phyloP scores from a whole-genome alignment of 495 filamentous ascomycete genomes.

The Elasticomyces elasticus region DNA sequence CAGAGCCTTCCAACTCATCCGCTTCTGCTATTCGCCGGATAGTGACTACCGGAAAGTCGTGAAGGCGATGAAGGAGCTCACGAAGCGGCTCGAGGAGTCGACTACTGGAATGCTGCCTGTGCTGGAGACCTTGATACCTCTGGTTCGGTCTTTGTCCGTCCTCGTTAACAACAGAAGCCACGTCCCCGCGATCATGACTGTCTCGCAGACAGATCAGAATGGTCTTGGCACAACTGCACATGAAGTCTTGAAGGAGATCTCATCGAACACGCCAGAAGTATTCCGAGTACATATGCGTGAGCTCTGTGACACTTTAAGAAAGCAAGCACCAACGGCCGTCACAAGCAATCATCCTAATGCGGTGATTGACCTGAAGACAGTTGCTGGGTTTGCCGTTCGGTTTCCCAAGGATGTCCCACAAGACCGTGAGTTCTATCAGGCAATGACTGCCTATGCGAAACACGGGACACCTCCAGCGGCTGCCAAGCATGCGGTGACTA shows the following conservation, averaged over 20 bases:
- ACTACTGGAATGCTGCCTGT: constrained; percentile 43
- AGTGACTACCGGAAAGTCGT: constrained; percentile 86
- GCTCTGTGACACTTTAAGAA: constrained; percentile 74
- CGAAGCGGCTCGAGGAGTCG: constrained; percentile 65
- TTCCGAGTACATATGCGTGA: constrained; percentile 88
- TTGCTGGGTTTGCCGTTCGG: constrained; percentile 74
- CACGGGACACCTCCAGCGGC: constrained; percentile 71
- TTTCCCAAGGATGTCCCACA: constrained; percentile 76
- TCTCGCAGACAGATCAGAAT: constrained; percentile 70
- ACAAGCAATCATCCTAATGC: constrained; percentile 55
- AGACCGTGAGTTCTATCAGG: constrained; percentile 74
- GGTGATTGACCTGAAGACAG: constrained; percentile 85
- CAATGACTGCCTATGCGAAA: constrained; percentile 68
- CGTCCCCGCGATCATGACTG: constrained; percentile 78
- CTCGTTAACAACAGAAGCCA: constrained; percentile 91
- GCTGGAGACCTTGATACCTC: constrained; percentile 68
- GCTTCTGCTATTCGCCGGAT: constrained; percentile 72
- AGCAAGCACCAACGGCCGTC: constrained; percentile 62
- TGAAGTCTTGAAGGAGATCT: constrained; percentile 88
- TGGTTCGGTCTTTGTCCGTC: constrained; percentile 72
- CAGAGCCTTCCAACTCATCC: constrained; percentile 78
- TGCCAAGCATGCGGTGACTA: constrained; percentile 83
- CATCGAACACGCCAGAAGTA: constrained; percentile 72
- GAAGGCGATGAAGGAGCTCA: constrained; percentile 81
- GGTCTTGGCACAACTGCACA: constrained; percentile 69